Evolutionary conservation across 1,284 basidiomycete species (phyloP), one percentile per base, ranked within the genome.

Genomic region (Ganoderma lucidum): DNA sequence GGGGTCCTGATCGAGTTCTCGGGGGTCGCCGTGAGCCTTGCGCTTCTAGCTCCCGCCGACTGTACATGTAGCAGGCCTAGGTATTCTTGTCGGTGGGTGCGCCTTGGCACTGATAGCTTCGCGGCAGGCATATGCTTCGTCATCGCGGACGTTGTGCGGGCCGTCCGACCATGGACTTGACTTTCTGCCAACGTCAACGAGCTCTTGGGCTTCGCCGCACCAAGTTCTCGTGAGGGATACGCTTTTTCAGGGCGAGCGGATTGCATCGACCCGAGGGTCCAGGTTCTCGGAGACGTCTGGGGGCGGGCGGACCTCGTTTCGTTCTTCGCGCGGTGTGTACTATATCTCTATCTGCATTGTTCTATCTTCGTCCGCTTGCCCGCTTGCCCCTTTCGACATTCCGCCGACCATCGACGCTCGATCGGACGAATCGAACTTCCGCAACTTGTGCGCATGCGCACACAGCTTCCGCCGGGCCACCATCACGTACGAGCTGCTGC

Each of bases 311-410:
- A 56, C 53, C 15, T 32, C 53, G 32, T 6, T 32, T 35, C 28
- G 53, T 56, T 32, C 30, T 32, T 56, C 32, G 53, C 30, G 30
- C 17, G 17, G 30, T 32, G 53, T 19, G 9, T 56, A 30, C 30
- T 35, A 35, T 19, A 53, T 56, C 30, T 35, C 53, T 56, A 56
- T 56, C 53, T 56, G 30, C 8, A 56, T 56, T 56, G 53, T 56
- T 35, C 53, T 56, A 56, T 56, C 53, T 56, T 56, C 30, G 53
- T 56, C 30, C 53, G 19, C 32, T 15, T 32, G 28, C 53, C 15
- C 15, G 17, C 53, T 6, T 56, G 6, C 53, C 23, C 23, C 48
- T 53, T 53, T 28, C 48, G 48, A 53, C 12, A 53, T 53, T 56
- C 14, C 53, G 17, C 30, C 30, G 53, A 56, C 30, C 30, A 32